Conservation (phyloP, 805 yeast species). For the Ogataea corticis region DNA sequence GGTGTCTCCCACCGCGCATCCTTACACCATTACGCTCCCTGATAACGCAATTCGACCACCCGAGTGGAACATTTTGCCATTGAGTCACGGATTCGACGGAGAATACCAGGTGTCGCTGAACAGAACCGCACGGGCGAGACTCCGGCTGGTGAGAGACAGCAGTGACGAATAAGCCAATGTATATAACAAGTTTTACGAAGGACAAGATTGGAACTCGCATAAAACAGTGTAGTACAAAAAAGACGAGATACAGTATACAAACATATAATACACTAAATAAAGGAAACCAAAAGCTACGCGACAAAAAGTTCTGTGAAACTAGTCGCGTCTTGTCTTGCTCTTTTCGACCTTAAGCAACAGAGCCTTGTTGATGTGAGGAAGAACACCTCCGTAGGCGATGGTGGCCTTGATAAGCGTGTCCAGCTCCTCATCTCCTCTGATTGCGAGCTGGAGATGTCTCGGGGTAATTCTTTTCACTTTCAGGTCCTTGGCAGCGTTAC, state of each 20-base stretch:
- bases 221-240: constrained; percentile 3
- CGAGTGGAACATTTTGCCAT: constrained; percentile 33
- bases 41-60: constrained; percentile 31
- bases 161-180: constrained; percentile 3
- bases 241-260: constrained; percentile 18
- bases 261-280: constrained; percentile 21
- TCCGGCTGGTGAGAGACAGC: constrained; percentile 5
- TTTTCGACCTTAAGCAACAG: constrained; percentile 75
- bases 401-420: constrained; percentile 93
- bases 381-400: constrained; percentile 97
- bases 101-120: constrained; percentile 20
- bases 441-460: constrained; percentile 94
- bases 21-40: constrained; percentile 20
- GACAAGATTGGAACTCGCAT: constrained; percentile 3
- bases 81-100: constrained; percentile 6
- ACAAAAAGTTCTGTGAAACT: constrained; percentile 6
- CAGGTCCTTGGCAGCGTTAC: constrained; percentile 96
- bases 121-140: constrained; percentile 12
- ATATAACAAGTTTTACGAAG: constrained; percentile 1
- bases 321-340: constrained; percentile 37
- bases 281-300: constrained; percentile 3
- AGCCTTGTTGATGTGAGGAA: constrained; percentile 89
- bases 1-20: background rate
- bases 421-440: constrained; percentile 97
- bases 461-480: constrained; percentile 97